Evolutionary conservation across 139 green algal genomes (phyloP), one percentile per base, ranked within the genome.

Genomic region (Marvania coccoides): DNA sequence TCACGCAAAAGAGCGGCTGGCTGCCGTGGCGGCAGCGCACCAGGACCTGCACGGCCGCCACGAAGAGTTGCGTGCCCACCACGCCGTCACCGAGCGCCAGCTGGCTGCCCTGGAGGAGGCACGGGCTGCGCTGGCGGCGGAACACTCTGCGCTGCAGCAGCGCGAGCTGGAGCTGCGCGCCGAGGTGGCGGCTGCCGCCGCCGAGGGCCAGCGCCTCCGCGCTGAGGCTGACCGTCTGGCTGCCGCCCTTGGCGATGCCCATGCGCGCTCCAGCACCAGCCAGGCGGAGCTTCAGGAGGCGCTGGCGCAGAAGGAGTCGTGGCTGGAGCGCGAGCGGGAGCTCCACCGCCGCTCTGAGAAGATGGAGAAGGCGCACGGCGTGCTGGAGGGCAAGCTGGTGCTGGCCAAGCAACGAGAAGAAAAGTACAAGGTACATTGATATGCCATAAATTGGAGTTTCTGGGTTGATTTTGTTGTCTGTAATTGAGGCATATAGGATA

Each of bases 341-440:
- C 47, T 56, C 5, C 9, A n/a, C n/a, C n/a, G n/a, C n/a, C n/a
- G n/a, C n/a, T n/a, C n/a, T n/a, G n/a, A n/a, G n/a, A n/a, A n/a
- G n/a, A n/a, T n/a, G 36, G 15, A 38, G 7, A 70, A 70, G 36
- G 60, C 60, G 10, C 36, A 53, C 29, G 28, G 46, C 2, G 26
- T 65, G 26, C 46, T 46, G 3, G 58, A 75, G 37, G 61, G 69
- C 42, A 69, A 65, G 58, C 47, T 75, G 35, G 60, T 70, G 40
- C 23, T 75, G 23, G 47, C 69, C 1, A 31, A 36, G 26, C 69
- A 75, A 29, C 59, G 69, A 15, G 69, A 75, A 31, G 35, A 46
- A 5, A 62, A 75, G 35, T 54, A 61, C 57, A 68, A 64, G 64
- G 64, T 64, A 14, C 6, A 58, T 35, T 9, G 6, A 35, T 7